Percentiles rank a stretch among this genome's conserved stretches.
These are phyloP conservation scores for Plasmodium berghei DNA, from an alignment of 169 alveolate species.

Conservation along the genomic window DNA sequence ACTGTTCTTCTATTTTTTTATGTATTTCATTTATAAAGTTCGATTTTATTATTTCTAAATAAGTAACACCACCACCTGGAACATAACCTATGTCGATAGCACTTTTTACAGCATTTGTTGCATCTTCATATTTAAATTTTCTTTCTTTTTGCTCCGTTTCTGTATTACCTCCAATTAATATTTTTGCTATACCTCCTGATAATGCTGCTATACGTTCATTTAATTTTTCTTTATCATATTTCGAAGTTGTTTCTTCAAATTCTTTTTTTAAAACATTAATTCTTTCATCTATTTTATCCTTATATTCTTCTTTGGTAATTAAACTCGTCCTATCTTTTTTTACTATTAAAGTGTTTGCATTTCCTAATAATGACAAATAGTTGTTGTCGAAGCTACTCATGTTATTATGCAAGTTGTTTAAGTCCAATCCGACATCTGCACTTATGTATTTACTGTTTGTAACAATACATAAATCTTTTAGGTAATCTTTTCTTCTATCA, in stretches of 20 bases:
- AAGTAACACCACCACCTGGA: slow-evolving; percentile 94
- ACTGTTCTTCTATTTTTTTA: slow-evolving; percentile 80
- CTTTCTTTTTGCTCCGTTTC: slow-evolving; percentile 92
- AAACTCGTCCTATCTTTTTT: slow-evolving; percentile 91
- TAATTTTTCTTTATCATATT: slow-evolving; percentile 89
- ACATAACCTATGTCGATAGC: slow-evolving; percentile 92
- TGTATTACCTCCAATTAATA: slow-evolving; percentile 90
- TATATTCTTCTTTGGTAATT: slow-evolving; percentile 85
- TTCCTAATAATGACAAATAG: slow-evolving; percentile 82
- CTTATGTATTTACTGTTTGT: slow-evolving; percentile 89
- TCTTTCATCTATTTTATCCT: slow-evolving; percentile 74
- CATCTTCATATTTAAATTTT: slow-evolving; percentile 89
- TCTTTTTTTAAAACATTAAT: slow-evolving; percentile 80
- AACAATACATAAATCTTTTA: slow-evolving; percentile 90
- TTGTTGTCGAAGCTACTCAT: slow-evolving; percentile 78
- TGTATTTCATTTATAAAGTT: slow-evolving; percentile 81
- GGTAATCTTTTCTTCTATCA: slow-evolving; percentile 90
- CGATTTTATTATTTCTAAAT: slow-evolving; percentile 85
- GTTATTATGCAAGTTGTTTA: slow-evolving; percentile 85
- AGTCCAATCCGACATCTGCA: slow-evolving; percentile 87
- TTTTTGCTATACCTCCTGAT: slow-evolving; percentile 92
- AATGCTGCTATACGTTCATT: slow-evolving; percentile 92
- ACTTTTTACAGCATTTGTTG: slow-evolving; percentile 91
- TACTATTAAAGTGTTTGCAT: slow-evolving; percentile 88
- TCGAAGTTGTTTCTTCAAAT: slow-evolving; percentile 85